Percentiles rank a stretch among this genome's conserved stretches.
These are phyloP conservation scores for Trichosanthes cucumerina DNA, from an alignment of 306 rosid genomes.

Conservation along the genomic window DNA sequence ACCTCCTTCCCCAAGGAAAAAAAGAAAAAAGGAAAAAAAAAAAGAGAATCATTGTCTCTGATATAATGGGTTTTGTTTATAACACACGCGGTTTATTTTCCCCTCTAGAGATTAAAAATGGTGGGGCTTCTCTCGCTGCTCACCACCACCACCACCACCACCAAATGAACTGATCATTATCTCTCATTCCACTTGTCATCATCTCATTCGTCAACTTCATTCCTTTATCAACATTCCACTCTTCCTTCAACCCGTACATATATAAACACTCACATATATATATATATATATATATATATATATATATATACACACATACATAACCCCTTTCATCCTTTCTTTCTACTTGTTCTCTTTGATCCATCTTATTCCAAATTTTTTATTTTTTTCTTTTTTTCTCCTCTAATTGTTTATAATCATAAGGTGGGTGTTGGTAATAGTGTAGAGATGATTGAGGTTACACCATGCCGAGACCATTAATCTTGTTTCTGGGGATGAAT, in stretches of 20 bases:
- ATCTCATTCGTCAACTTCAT: conserved; percentile 28
- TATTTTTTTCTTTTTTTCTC: neutral
- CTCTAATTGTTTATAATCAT: conserved; percentile 26
- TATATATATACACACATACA: too few species aligned
- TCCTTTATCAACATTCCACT: conserved; percentile 12
- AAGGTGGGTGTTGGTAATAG: conserved; percentile 38
- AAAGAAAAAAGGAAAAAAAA: conserved; percentile 16
- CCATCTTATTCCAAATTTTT: neutral
- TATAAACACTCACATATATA: neutral
- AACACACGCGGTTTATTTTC: conserved; percentile 66
- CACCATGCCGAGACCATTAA: neutral
- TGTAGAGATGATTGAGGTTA: neutral
- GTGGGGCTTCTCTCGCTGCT: conserved; percentile 31
- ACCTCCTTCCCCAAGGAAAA: conserved; percentile 1
- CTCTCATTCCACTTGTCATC: conserved; percentile 62
- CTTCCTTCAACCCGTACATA: neutral
- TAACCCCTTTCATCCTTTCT: neutral
- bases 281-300: too few species aligned
- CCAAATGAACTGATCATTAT: conserved; percentile 79
- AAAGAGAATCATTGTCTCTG: conserved; percentile 40
- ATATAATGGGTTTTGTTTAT: conserved; percentile 39
- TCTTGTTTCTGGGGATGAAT: conserved; percentile 40
- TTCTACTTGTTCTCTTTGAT: conserved; percentile 3
- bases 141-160: conserved; percentile 83
- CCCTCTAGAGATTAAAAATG: conserved; percentile 8